phyloP scores from a whole-genome alignment of 257 asterid species.

The Verbascum thapsus region DNA sequence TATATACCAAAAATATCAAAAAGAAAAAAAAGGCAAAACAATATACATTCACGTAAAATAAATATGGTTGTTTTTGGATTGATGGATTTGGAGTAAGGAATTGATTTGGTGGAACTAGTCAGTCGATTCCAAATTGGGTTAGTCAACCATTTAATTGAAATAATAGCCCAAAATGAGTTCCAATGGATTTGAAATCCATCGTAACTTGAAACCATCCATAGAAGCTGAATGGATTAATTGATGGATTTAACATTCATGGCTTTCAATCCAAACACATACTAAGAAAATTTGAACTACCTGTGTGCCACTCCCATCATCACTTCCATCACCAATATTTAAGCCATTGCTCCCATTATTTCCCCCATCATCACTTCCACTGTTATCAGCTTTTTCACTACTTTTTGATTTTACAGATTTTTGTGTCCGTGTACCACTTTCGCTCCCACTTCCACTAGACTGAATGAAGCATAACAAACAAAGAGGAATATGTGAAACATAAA shows the following conservation, averaged over 20 bases:
- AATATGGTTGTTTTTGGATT: no score
- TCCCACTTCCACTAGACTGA: slow-evolving; percentile 79
- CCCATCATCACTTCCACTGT: slow-evolving; percentile 39
- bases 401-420: slow-evolving; percentile 52
- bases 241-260: no score
- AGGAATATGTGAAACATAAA: neutral
- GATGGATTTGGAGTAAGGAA: no score
- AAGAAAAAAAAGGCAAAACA: neutral
- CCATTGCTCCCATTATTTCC: slow-evolving; percentile 38
- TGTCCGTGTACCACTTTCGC: slow-evolving; percentile 62
- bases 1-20: slow-evolving; percentile 2
- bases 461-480: slow-evolving; percentile 25
- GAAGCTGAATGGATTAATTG: no score
- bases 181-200: no score
- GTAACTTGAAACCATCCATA: no score
- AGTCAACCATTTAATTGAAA: no score
- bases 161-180: no score
- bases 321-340: slow-evolving; percentile 36
- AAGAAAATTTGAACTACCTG: slow-evolving; percentile 35
- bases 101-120: no score
- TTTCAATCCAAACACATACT: no score
- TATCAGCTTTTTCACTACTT: slow-evolving; percentile 39
- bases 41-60: neutral
- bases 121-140: no score
- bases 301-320: slow-evolving; percentile 52